Base-by-base conservation (phyloP, 2,329 filamentous ascomycete species). In the Alternaria sp. region DNA sequence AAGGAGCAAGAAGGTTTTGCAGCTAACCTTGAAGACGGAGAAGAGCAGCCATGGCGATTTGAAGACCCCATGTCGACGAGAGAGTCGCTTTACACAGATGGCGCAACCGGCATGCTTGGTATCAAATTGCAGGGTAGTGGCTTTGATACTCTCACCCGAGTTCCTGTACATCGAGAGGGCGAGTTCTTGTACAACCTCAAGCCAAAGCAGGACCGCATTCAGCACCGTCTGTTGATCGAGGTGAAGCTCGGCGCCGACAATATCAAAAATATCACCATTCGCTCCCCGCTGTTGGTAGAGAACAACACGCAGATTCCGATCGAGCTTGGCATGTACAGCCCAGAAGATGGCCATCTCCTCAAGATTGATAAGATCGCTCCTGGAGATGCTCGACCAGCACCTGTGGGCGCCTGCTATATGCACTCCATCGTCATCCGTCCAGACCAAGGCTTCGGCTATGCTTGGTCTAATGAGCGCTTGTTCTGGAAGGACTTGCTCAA, bases 351-450 rank as follows among this genome's bases (percentile, higher is more conserved):
- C 0, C 90, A 97, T 75, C 82, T 99, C 17, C 85, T 98, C 63
- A 98, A 97, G 81, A 97, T 99, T 62, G 96, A 99, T 79, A 98
- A 98, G 81, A 94, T 99, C 55, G 86, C 92, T 0, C 96, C 95
- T 0, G 95, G 96, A 0, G 93, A 97, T 74, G 89, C 89, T 51
- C 86, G 93, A 17, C 94, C 95, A 8, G 92, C 93, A 10, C 95
- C 95, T 0, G 93, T 99, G 6, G 96, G 95, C 13, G 93, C 94
- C 1, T 93, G 91, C 0, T 98, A 89, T 73, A 86, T 96, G 79
- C 96, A 98, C 79, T 92, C 90, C 0, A 82, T 97, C 7, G 85
- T 99, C 8, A 83, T 99, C 41, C 88, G 95, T 33, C 95, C 95
- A 2, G 95, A 98, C 74, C 92, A 95, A 70, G 95, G 95, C 4